These are phyloP conservation scores for Cladosporium phlei DNA, from an alignment of 2,329 filamentous ascomycete genomes.

Conservation along the genomic window DNA sequence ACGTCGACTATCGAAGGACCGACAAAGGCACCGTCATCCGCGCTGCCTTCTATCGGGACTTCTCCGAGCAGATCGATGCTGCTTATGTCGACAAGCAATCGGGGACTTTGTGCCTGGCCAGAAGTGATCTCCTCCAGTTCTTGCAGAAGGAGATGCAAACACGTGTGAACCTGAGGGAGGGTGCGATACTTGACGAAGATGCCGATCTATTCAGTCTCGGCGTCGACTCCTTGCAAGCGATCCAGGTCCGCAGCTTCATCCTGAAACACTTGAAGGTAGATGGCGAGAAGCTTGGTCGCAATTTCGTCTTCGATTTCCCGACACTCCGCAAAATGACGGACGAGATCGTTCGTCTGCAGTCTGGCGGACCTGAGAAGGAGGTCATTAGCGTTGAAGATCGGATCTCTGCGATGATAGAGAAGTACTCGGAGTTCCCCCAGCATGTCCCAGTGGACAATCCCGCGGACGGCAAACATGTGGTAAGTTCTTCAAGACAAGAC, in stretches of 20 bases:
- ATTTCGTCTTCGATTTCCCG: slow-evolving; percentile 56
- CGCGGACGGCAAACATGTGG: slow-evolving; percentile 23
- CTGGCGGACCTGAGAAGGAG: slow-evolving; percentile 30
- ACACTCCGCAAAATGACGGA: slow-evolving; percentile 44
- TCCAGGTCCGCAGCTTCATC: slow-evolving; percentile 50
- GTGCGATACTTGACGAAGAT: slow-evolving; percentile 25
- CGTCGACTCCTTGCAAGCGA: slow-evolving; percentile 56
- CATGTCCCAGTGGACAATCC: slow-evolving; percentile 18
- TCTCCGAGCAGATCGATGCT: slow-evolving; percentile 42
- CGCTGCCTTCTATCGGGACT: slow-evolving; percentile 44
- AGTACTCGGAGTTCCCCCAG: slow-evolving; percentile 35
- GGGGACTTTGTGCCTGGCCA: slow-evolving; percentile 22
- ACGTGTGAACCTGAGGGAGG: slow-evolving; percentile 19
- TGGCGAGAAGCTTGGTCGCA: slow-evolving; percentile 46
- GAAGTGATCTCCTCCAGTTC: slow-evolving; percentile 17
- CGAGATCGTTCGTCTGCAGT: slow-evolving; percentile 40
- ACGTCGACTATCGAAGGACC: slow-evolving; percentile 44
- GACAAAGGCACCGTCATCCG: slow-evolving; percentile 54
- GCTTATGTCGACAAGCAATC: slow-evolving; percentile 34
- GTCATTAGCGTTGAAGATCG: slow-evolving; percentile 34
- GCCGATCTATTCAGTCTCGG: slow-evolving; percentile 57
- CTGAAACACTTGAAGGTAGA: slow-evolving; percentile 48
- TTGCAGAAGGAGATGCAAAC: slow-evolving; percentile 17
- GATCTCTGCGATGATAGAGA: slow-evolving; percentile 42
- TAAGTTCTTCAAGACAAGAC: slow-evolving; percentile 19